Percentiles rank a stretch among this genome's conserved stretches.
Evolutionary conservation across 2,329 filamentous ascomycete genomes (phyloP).

Genomic region (Juglanconis sp.): DNA sequence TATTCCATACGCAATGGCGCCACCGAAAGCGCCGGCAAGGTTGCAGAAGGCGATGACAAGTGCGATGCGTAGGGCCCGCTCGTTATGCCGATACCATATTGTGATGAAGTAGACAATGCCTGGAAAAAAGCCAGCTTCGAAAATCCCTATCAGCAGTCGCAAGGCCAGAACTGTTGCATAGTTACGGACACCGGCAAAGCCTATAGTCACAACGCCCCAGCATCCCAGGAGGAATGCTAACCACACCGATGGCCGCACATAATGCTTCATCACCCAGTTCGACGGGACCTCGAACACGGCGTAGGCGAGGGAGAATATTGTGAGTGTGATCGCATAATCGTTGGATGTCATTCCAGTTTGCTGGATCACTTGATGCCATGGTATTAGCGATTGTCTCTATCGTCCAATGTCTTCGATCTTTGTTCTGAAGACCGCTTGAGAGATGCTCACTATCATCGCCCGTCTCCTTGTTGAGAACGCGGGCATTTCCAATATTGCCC

Average conservation of each 20-base stretch:
- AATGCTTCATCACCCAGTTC: conserved; percentile 28
- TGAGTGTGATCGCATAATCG: conserved; percentile 1
- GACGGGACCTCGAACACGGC: conserved; percentile 30
- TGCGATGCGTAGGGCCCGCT: conserved; percentile 25
- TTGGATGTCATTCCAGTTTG: conserved; percentile 3
- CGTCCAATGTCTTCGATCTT: conserved; percentile 26
- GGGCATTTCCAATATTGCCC: conserved; percentile 30
- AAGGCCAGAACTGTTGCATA: conserved; percentile 25
- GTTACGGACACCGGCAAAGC: conserved; percentile 26
- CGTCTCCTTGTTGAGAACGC: conserved; percentile 29
- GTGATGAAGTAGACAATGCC: conserved; percentile 32
- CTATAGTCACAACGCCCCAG: conserved; percentile 25
- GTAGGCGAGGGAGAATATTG: conserved; percentile 30
- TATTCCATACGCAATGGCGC: conserved; percentile 31
- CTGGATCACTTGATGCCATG: conserved; percentile 10
- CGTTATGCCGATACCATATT: conserved; percentile 32
- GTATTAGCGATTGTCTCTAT: not conserved
- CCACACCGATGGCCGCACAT: conserved; percentile 27
- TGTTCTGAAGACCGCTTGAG: conserved; percentile 15
- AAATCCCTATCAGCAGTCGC: conserved; percentile 32
- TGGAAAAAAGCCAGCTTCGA: conserved; percentile 33
- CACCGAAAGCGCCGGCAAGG: conserved; percentile 21
- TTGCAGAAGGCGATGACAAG: conserved; percentile 16
- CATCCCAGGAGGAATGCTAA: conserved; percentile 28
- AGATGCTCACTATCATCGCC: conserved; percentile 23